Evolutionary conservation across 148 eudicot genomes (phyloP).

Genomic region (Spergularia bocconei): DNA sequence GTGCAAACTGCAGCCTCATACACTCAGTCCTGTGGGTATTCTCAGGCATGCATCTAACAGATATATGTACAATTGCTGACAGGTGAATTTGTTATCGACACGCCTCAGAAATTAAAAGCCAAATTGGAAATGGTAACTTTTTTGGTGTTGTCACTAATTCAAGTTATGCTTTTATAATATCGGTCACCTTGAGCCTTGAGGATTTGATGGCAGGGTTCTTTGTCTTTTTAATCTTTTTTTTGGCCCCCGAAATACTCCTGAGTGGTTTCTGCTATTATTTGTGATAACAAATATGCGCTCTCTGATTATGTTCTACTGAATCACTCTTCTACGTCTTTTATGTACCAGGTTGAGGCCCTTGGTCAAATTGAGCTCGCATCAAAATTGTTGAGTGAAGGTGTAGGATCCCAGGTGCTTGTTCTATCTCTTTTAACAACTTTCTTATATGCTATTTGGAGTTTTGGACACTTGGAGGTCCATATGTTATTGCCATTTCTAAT

Average conservation of each 20-base stretch:
- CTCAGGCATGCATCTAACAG: conserved; percentile 11
- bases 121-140: conserved; percentile 85
- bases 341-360: conserved; percentile 85
- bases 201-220: background rate
- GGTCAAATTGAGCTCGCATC: conserved; percentile 94
- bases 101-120: conserved; percentile 82
- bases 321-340: conserved; percentile 21
- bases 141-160: conserved; percentile 7
- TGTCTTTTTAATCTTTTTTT: background rate
- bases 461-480: background rate
- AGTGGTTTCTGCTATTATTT: background rate
- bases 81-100: conserved; percentile 96
- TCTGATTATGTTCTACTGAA: conserved; percentile 3
- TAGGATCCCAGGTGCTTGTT: conserved; percentile 32
- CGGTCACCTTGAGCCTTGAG: background rate
- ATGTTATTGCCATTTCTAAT: background rate
- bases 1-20: background rate
- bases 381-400: conserved; percentile 67
- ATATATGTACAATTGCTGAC: conserved; percentile 32
- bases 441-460: background rate
- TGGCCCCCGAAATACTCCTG: background rate
- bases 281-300: background rate
- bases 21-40: background rate
- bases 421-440: conserved; percentile 2
- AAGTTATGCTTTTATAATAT: background rate